These are phyloP conservation scores for Xylariaceae sp. DNA, from an alignment of 2,329 filamentous ascomycete genomes.

Conservation along the genomic window DNA sequence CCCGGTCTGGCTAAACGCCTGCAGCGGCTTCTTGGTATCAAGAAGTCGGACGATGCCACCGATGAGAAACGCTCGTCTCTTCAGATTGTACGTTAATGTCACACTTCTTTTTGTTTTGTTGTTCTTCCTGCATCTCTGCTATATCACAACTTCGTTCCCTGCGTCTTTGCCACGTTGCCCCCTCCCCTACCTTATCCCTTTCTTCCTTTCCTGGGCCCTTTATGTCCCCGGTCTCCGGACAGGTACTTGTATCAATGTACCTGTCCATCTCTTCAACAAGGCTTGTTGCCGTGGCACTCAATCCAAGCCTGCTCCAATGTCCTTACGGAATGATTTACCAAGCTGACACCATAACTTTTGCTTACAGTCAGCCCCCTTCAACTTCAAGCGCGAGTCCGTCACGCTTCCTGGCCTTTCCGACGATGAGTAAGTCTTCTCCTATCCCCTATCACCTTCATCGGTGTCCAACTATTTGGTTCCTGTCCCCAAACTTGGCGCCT, in stretches of 20 bases:
- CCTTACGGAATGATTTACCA: background rate
- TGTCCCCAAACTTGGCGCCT: background rate
- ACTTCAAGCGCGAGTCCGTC: conserved; percentile 53
- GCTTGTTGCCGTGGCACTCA: background rate
- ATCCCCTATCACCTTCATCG: background rate
- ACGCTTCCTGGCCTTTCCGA: conserved; percentile 52
- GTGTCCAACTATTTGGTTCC: background rate
- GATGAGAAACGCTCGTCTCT: conserved; percentile 24
- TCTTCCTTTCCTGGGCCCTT: no score
- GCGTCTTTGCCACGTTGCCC: background rate
- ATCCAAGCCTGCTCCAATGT: no score
- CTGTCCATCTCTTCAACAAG: background rate
- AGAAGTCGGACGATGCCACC: conserved; percentile 19
- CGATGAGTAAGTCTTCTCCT: conserved; percentile 49
- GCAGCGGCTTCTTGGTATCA: conserved; percentile 25
- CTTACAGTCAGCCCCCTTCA: conserved; percentile 53
- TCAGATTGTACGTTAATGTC: conserved; percentile 29
- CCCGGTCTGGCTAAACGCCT: conserved; percentile 25
- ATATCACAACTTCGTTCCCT: background rate
- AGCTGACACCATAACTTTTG: conserved; percentile 8
- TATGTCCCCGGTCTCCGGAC: background rate
- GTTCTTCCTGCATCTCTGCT: background rate
- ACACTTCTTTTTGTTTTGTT: background rate
- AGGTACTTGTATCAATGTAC: background rate
- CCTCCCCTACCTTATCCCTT: no score